A percentile compares a stretch with the other conserved stretches of the same genome.
Conservation (phyloP, 495 filamentous ascomycete genomes). For the Aspergillus cavernicola region DNA sequence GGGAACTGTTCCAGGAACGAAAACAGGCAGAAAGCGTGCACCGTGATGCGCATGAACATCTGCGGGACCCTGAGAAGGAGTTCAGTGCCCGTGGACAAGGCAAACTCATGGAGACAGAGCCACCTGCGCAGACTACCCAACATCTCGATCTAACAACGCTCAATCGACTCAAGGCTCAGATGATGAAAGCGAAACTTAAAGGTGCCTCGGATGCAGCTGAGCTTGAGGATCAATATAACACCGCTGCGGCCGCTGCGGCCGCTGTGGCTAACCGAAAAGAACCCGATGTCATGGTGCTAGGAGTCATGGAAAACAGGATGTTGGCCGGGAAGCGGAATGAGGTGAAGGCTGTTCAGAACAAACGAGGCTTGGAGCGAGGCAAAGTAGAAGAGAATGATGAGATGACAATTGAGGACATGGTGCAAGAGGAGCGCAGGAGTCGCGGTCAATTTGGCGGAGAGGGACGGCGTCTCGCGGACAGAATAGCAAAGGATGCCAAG, state of each 20-base stretch:
- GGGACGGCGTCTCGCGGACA: conserved; percentile 76
- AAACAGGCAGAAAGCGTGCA: conserved; percentile 49
- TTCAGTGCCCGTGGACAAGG: conserved; percentile 41
- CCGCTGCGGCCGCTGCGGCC: conserved; percentile 57
- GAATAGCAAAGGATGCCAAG: conserved; percentile 87
- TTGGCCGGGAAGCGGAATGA: conserved; percentile 71
- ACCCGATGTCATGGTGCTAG: conserved; percentile 71
- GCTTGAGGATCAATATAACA: conserved; percentile 83
- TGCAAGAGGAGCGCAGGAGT: conserved; percentile 83
- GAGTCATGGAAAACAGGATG: conserved; percentile 84
- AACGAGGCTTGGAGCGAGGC: conserved; percentile 75
- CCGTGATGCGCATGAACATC: conserved; percentile 29
- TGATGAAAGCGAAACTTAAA: conserved; percentile 90
- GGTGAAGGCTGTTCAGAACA: conserved; percentile 69
- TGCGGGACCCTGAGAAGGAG: conserved; percentile 37
- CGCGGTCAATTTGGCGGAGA: conserved; percentile 77
- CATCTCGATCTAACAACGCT: conserved; percentile 70
- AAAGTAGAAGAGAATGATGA: conserved; percentile 86
- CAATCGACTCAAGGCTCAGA: conserved; percentile 85
- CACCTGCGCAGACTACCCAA: conserved; percentile 38
- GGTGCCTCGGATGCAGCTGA: conserved; percentile 66
- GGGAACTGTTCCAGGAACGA: conserved; percentile 79
- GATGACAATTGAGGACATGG: conserved; percentile 95
- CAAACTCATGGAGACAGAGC: conserved; percentile 38
- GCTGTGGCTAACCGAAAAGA: conserved; percentile 54